Evolutionary conservation across 2,329 filamentous ascomycete genomes (phyloP).

Genomic region (Metarhizium sp.): DNA sequence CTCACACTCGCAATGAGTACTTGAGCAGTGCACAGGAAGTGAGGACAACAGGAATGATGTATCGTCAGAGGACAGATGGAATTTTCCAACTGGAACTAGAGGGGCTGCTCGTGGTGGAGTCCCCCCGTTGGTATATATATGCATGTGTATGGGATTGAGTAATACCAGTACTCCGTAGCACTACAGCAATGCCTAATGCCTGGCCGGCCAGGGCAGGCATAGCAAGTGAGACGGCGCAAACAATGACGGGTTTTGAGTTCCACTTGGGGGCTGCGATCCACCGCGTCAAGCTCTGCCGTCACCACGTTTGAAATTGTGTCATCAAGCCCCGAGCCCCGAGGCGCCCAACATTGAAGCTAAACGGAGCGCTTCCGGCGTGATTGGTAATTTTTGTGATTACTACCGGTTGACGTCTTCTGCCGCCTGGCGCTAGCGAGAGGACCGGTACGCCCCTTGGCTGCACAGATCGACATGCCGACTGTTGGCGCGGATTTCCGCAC

Average conservation of each 20-base stretch:
- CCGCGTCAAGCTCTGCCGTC: slow-evolving; percentile 5
- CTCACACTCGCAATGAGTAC: not conserved
- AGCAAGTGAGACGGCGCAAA: not conserved
- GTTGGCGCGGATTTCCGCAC: too few relatives aligned
- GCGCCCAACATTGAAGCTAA: not conserved
- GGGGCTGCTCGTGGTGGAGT: not conserved
- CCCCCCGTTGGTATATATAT: not conserved
- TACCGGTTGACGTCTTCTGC: not conserved
- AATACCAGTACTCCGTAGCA: too few relatives aligned
- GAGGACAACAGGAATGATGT: not conserved
- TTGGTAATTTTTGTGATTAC: not conserved
- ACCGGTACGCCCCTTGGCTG: too few relatives aligned
- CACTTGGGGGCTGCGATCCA: not conserved
- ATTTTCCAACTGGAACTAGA: not conserved
- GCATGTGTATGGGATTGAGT: not conserved
- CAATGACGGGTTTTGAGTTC: not conserved
- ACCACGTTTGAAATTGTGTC: slow-evolving; percentile 6
- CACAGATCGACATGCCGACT: too few relatives aligned
- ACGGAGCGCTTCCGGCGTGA: not conserved
- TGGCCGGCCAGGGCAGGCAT: not conserved
- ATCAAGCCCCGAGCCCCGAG: not conserved
- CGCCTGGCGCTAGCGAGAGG: too few relatives aligned
- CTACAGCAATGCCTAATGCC: not conserved
- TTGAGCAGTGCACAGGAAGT: too few relatives aligned
- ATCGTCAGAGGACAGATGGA: not conserved